Evolutionary conservation across 306 rosid genomes (phyloP).

Genomic region (Luffa aegyptiaca): DNA sequence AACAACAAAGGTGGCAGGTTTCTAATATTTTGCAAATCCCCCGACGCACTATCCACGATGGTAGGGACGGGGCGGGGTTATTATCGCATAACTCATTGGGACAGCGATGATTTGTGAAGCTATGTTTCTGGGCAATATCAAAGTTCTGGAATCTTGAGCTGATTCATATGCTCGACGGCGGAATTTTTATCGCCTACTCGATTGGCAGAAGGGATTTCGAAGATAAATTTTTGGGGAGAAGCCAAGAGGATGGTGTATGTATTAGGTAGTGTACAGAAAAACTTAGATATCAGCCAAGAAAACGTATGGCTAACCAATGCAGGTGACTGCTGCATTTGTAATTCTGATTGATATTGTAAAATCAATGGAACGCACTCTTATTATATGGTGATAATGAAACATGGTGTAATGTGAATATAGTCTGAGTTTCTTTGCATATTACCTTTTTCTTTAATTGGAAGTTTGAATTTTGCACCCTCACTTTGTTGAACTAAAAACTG

Average conservation of each 20-base stretch:
- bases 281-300: neutral
- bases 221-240: neutral
- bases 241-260: neutral
- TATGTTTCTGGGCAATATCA: neutral
- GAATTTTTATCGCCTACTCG: neutral
- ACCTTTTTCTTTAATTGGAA: neutral
- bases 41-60: neutral
- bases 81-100: neutral
- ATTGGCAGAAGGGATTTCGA: neutral
- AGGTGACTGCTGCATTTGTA: neutral
- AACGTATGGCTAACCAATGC: neutral
- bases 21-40: neutral
- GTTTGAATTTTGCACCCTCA: neutral
- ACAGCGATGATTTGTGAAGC: neutral
- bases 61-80: neutral
- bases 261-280: neutral
- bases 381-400: neutral
- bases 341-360: neutral
- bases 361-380: neutral
- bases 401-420: neutral
- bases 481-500: too few relatives aligned
- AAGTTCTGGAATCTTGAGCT: neutral
- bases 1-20: neutral
- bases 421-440: neutral
- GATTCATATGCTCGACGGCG: neutral